These are phyloP conservation scores for Xanthoconium separans DNA, from an alignment of 1,284 basidiomycete species.

Conservation along the genomic window DNA sequence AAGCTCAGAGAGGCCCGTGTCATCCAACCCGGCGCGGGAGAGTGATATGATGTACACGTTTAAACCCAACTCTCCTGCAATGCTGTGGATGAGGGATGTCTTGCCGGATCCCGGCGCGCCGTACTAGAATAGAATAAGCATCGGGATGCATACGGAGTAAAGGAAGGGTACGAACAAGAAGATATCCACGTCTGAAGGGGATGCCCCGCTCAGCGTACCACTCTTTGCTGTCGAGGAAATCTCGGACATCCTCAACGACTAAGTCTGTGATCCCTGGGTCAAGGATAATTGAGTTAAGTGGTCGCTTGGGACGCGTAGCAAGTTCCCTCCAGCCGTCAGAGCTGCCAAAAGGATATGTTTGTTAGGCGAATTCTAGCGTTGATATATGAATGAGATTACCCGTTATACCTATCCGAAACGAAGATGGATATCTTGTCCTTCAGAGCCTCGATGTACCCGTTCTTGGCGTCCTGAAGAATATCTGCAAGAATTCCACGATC, in stretches of 20 bases:
- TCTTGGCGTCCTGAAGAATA: slow-evolving; percentile 58
- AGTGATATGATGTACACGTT: slow-evolving; percentile 76
- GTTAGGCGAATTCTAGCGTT: background rate
- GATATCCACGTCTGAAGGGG: slow-evolving; percentile 71
- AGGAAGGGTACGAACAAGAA: slow-evolving; percentile 43
- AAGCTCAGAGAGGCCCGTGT: slow-evolving; percentile 56
- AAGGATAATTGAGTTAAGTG: slow-evolving; percentile 63
- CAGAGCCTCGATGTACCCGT: slow-evolving; percentile 48
- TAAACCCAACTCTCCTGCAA: slow-evolving; percentile 74
- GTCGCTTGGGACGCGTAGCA: slow-evolving; percentile 59
- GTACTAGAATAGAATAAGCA: slow-evolving; percentile 40
- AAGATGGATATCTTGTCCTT: slow-evolving; percentile 56
- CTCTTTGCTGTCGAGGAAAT: slow-evolving; percentile 61
- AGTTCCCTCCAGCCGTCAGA: slow-evolving; percentile 49
- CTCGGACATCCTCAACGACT: slow-evolving; percentile 62
- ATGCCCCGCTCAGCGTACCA: slow-evolving; percentile 72
- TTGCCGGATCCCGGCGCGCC: slow-evolving; percentile 78
- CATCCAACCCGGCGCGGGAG: slow-evolving; percentile 70
- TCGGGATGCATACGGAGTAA: background rate
- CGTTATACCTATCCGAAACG: slow-evolving; percentile 48
- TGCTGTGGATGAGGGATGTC: slow-evolving; percentile 69
- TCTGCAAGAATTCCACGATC: slow-evolving; percentile 46
- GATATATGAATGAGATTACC: slow-evolving; percentile 23
- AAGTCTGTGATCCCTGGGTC: slow-evolving; percentile 64
- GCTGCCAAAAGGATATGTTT: slow-evolving; percentile 10